Conservation (phyloP, 1,284 basidiomycete genomes). For the Ustilago lituana region DNA sequence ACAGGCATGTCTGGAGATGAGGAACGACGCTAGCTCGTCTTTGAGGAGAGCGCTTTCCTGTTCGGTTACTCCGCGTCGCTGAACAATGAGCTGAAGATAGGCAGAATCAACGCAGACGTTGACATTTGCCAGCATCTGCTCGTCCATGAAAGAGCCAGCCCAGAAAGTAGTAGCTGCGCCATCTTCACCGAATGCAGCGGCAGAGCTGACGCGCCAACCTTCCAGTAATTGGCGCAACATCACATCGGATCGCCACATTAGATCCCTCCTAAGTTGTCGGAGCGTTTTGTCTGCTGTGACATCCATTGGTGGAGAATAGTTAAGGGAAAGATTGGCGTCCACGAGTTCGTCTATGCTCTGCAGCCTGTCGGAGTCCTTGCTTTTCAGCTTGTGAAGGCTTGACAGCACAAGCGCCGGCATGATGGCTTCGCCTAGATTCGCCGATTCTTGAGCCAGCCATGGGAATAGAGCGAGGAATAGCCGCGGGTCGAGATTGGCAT, state of each 20-base stretch:
- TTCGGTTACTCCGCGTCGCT: conserved; percentile 3
- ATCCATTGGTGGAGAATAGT: conserved; percentile 52
- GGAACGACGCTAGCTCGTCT: conserved; percentile 25
- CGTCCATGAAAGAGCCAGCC: conserved; percentile 38
- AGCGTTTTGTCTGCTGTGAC: conserved; percentile 29
- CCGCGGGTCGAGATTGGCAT: conserved; percentile 40
- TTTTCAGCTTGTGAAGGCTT: conserved; percentile 11
- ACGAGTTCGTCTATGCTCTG: conserved; percentile 32
- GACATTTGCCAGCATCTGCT: conserved; percentile 32
- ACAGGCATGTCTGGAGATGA: conserved; percentile 31
- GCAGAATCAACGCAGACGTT: conserved; percentile 27
- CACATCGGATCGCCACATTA: conserved; percentile 21
- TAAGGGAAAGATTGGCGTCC: conserved; percentile 37
- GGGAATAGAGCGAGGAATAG: conserved; percentile 41
- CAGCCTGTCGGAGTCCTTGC: neutral
- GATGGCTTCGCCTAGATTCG: conserved; percentile 19
- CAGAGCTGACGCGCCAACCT: conserved; percentile 16
- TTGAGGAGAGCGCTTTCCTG: conserved; percentile 4
- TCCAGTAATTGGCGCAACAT: conserved; percentile 40
- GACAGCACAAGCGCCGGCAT: conserved; percentile 18
- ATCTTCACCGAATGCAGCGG: neutral
- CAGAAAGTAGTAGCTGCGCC: neutral
- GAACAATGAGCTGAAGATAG: conserved; percentile 21
- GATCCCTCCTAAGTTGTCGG: neutral
- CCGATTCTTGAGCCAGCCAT: neutral